A percentile compares a stretch with the other conserved stretches of the same genome.
Conservation (phyloP, 345 rosid species). For the Aquilaria yunnanensis region DNA sequence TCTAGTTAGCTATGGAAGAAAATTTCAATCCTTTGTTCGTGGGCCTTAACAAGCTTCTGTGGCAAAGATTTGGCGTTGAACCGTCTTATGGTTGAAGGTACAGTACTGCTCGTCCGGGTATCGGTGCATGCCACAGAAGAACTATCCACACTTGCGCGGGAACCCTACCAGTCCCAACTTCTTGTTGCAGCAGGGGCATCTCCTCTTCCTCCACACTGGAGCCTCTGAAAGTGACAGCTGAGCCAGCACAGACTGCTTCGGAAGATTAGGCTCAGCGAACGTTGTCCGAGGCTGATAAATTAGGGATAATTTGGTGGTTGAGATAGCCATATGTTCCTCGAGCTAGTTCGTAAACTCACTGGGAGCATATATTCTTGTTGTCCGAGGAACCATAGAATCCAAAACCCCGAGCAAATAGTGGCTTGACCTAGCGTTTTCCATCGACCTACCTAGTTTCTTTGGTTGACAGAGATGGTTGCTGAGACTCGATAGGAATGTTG, state of each 20-base stretch:
- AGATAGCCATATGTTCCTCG: background rate
- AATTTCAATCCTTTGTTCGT: slow-evolving; percentile 4
- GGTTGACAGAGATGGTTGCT: no score
- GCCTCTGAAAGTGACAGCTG: no score
- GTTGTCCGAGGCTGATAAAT: background rate
- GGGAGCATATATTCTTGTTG: slow-evolving; percentile 23
- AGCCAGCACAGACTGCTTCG: no score
- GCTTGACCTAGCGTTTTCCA: no score
- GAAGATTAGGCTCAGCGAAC: background rate
- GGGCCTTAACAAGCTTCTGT: slow-evolving; percentile 15
- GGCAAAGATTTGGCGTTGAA: slow-evolving; percentile 13
- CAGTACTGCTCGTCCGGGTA: slow-evolving; percentile 33
- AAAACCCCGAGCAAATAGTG: slow-evolving; percentile 13
- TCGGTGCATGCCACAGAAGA: slow-evolving; percentile 26
- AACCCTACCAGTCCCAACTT: slow-evolving; percentile 39
- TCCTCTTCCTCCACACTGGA: slow-evolving; percentile 18
- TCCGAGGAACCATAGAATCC: slow-evolving; percentile 20
- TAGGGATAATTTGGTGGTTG: background rate
- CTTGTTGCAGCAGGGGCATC: slow-evolving; percentile 31
- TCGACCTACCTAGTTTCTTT: no score
- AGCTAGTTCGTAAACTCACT: slow-evolving; percentile 20
- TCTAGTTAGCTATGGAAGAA: no score
- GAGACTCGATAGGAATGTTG: no score
- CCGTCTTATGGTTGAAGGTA: slow-evolving; percentile 22
- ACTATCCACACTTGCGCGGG: slow-evolving; percentile 23